A percentile compares a stretch with the other conserved stretches of the same genome.
phyloP scores from a whole-genome alignment of 2,329 filamentous ascomycete species.

The Fusarium protoensiforme region DNA sequence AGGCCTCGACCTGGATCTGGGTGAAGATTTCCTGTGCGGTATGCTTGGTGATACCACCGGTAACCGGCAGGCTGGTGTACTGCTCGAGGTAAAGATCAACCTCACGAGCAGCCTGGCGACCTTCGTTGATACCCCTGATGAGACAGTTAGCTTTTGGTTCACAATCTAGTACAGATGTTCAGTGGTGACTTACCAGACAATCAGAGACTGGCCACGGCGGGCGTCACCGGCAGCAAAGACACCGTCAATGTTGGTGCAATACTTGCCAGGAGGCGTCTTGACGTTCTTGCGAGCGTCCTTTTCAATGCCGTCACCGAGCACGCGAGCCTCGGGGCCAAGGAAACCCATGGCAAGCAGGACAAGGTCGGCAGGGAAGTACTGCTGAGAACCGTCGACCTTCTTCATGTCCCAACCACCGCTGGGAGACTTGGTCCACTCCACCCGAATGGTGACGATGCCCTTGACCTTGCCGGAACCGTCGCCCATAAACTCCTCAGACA shows the following conservation, averaged over 20 bases:
- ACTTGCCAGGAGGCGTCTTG: slow-evolving; percentile 90
- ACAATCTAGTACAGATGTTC: too few relatives aligned
- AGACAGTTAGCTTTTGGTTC: slow-evolving; percentile 5
- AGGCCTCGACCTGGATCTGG: slow-evolving; percentile 37
- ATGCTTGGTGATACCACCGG: slow-evolving; percentile 91
- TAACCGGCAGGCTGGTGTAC: slow-evolving; percentile 84
- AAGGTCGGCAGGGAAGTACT: slow-evolving; percentile 96
- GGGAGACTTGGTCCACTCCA: slow-evolving; percentile 93
- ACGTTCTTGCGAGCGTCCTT: slow-evolving; percentile 95
- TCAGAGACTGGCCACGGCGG: slow-evolving; percentile 91
- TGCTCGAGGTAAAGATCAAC: slow-evolving; percentile 89
- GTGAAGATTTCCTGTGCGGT: slow-evolving; percentile 77
- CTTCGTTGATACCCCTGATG: slow-evolving; percentile 92
- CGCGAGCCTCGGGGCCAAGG: slow-evolving; percentile 89
- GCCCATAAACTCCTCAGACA: slow-evolving; percentile 96
- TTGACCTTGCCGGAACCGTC: slow-evolving; percentile 89
- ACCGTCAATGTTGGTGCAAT: slow-evolving; percentile 87
- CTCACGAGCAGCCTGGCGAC: slow-evolving; percentile 90
- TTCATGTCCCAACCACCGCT: slow-evolving; percentile 98
- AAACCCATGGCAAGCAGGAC: slow-evolving; percentile 98
- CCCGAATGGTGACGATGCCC: slow-evolving; percentile 94
- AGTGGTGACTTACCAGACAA: slow-evolving; percentile 80
- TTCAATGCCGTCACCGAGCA: slow-evolving; percentile 88
- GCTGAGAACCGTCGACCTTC: slow-evolving; percentile 90
- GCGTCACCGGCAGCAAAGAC: slow-evolving; percentile 97